These are phyloP conservation scores for Maudiozyma bulderi DNA, from an alignment of 805 yeast species.

Conservation along the genomic window DNA sequence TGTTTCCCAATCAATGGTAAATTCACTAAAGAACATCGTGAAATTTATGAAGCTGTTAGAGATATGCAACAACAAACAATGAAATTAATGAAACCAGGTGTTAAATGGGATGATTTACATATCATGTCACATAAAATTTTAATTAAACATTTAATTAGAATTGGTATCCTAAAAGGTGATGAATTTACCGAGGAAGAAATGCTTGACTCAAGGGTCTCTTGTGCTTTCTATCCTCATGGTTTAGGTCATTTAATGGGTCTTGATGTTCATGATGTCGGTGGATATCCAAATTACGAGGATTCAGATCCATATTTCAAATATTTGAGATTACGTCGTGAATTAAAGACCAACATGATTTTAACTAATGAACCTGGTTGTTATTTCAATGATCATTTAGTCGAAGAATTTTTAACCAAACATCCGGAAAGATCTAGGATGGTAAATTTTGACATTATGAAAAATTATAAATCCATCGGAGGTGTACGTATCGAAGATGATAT, in stretches of 20 bases:
- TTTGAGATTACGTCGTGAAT: slow-evolving; percentile 67
- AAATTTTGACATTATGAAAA: slow-evolving; percentile 54
- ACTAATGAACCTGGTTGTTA: slow-evolving; percentile 95
- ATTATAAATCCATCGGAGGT: slow-evolving; percentile 88
- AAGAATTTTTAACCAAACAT: slow-evolving; percentile 42
- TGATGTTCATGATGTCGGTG: slow-evolving; percentile 96
- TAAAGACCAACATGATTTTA: slow-evolving; percentile 71
- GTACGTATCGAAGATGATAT: slow-evolving; percentile 94
- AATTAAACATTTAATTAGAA: slow-evolving; percentile 54
- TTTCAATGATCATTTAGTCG: slow-evolving; percentile 74
- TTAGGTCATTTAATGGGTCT: slow-evolving; percentile 87
- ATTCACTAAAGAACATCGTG: slow-evolving; percentile 82
- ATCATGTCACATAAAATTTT: slow-evolving; percentile 68
- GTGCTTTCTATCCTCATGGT: slow-evolving; percentile 89
- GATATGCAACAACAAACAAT: slow-evolving; percentile 75
- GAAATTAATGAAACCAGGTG: slow-evolving; percentile 72
- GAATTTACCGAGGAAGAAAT: slow-evolving; percentile 52
- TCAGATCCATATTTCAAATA: slow-evolving; percentile 66
- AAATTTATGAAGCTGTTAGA: slow-evolving; percentile 66
- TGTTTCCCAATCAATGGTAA: slow-evolving; percentile 88
- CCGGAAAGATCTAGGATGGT: slow-evolving; percentile 47
- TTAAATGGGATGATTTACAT: slow-evolving; percentile 77
- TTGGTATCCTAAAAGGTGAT: slow-evolving; percentile 64
- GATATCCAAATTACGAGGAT: slow-evolving; percentile 77
- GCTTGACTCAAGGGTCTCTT: slow-evolving; percentile 58